phyloP scores from a whole-genome alignment of 2,329 filamentous ascomycete genomes.

The Pseudogymnoascus sp. region DNA sequence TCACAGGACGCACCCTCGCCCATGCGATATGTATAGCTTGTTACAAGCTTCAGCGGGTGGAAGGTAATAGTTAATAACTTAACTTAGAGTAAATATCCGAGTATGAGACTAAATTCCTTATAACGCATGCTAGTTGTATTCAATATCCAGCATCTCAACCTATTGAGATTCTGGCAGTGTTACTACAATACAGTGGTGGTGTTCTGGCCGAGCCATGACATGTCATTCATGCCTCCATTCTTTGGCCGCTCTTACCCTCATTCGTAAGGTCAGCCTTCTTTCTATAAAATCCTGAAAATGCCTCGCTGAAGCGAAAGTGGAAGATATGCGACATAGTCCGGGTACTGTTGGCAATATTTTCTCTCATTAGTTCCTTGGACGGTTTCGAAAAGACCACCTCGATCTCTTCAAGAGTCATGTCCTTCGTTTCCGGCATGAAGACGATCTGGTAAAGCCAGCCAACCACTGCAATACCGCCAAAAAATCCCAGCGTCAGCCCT shows the following conservation, averaged over 20 bases:
- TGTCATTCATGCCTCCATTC: background rate
- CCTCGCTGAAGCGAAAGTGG: background rate
- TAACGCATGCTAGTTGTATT: background rate
- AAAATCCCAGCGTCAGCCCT: constrained; percentile 62
- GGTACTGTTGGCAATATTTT: constrained; percentile 40
- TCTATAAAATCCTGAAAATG: background rate
- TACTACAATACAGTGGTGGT: background rate
- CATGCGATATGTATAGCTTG: too few species aligned
- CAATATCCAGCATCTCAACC: background rate
- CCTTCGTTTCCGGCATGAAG: constrained; percentile 71
- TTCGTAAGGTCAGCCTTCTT: background rate
- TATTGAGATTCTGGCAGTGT: background rate
- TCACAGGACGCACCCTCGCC: too few species aligned
- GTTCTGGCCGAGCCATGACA: background rate
- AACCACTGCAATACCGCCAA: constrained; percentile 62
- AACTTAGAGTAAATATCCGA: too few species aligned
- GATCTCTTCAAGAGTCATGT: constrained; percentile 59
- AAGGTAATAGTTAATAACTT: background rate
- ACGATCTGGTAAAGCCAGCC: constrained; percentile 66
- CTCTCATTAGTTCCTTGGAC: constrained; percentile 51
- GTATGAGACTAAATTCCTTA: background rate
- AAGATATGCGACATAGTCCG: background rate
- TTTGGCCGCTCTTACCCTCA: background rate
- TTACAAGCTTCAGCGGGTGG: background rate
- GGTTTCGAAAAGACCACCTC: constrained; percentile 59